A percentile compares a stretch with the other conserved stretches of the same genome.
phyloP scores from a whole-genome alignment of 257 asterid genomes.

The Penstemon newberryi region DNA sequence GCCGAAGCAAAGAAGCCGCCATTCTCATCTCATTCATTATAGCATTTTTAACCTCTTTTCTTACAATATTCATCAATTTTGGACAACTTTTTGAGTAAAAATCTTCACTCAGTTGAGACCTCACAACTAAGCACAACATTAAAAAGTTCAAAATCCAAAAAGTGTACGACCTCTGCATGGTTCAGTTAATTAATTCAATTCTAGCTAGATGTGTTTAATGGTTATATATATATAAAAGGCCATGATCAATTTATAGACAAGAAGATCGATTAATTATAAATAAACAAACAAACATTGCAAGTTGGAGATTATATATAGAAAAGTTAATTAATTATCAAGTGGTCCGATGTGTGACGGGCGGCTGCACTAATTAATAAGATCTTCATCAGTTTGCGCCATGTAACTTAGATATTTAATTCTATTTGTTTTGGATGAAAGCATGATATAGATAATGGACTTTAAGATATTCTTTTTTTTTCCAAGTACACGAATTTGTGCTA shows the following conservation, averaged over 20 bases:
- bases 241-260: slow-evolving; percentile 32
- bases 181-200: background rate
- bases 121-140: slow-evolving; percentile 39
- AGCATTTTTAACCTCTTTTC: slow-evolving; percentile 59
- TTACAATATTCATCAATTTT: slow-evolving; percentile 41
- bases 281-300: slow-evolving; percentile 20
- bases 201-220: background rate
- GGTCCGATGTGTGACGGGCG: slow-evolving; percentile 35
- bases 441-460: too few relatives aligned
- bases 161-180: slow-evolving; percentile 36
- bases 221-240: background rate
- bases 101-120: slow-evolving; percentile 55
- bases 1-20: slow-evolving; percentile 84
- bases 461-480: too few relatives aligned
- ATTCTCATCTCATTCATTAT: slow-evolving; percentile 70
- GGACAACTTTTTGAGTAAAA: slow-evolving; percentile 65
- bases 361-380: too few relatives aligned
- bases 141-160: slow-evolving; percentile 26
- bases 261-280: slow-evolving; percentile 14
- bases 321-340: slow-evolving; percentile 19
- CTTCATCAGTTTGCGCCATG: too few relatives aligned
- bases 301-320: slow-evolving; percentile 7
- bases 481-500: too few relatives aligned
- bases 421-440: too few relatives aligned
- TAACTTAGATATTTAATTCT: too few relatives aligned